phyloP scores from a whole-genome alignment of 2,329 filamentous ascomycete species.

The Grosmannia serpens region DNA sequence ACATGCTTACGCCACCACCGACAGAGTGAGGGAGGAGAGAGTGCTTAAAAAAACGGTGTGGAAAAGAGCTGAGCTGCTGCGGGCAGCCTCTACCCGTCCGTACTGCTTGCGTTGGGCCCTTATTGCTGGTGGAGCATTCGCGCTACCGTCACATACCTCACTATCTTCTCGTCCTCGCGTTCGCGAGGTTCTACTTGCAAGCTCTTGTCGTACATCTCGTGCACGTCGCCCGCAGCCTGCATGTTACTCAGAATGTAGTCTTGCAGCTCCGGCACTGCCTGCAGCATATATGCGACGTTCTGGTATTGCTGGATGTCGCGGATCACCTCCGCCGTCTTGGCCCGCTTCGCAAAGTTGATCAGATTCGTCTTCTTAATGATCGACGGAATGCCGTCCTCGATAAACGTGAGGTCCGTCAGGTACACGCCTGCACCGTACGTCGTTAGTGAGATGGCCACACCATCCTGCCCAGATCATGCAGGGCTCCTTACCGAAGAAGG shows the following conservation, averaged over 20 bases:
- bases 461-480: neutral
- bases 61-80: neutral
- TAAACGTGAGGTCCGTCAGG: conserved; percentile 93
- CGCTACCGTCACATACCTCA: conserved; percentile 52
- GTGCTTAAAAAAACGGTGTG: neutral
- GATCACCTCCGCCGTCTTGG: conserved; percentile 96
- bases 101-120: too few species aligned
- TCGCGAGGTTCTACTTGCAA: conserved; percentile 87
- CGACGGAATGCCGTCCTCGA: conserved; percentile 91
- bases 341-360: conserved; percentile 97
- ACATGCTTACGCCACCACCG: neutral
- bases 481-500: conserved; percentile 70
- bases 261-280: conserved; percentile 82
- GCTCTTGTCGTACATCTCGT: conserved; percentile 99
- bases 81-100: neutral
- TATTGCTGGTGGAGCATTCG: neutral
- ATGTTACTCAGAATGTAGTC: conserved; percentile 96
- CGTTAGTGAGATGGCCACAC: conserved; percentile 4
- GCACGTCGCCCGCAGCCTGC: conserved; percentile 88
- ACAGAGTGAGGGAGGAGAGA: neutral
- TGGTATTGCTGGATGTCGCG: conserved; percentile 98
- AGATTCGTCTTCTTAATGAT: conserved; percentile 92
- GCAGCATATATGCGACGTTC: conserved; percentile 88
- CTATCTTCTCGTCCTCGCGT: conserved; percentile 98
- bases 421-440: conserved; percentile 61